Conservation (phyloP, 2,329 filamentous ascomycete genomes). For the Aspergillus sp. region DNA sequence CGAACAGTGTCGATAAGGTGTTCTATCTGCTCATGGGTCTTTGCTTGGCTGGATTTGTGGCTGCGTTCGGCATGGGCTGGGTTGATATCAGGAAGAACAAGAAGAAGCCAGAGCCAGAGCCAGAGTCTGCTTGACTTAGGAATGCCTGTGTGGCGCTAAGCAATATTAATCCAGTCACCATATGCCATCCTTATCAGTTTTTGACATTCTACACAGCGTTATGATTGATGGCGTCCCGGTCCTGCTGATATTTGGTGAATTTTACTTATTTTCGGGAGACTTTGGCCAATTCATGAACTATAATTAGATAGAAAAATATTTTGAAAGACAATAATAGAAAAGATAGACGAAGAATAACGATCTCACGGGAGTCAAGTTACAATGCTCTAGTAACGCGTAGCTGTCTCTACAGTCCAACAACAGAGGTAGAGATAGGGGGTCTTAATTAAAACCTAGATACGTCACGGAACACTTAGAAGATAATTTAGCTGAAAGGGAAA, state of each 20-base stretch:
- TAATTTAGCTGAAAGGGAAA: not conserved
- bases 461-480: too few relatives aligned
- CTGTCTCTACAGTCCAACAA: not conserved
- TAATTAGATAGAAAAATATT: too few relatives aligned
- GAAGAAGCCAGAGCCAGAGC: not conserved
- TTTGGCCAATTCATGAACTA: too few relatives aligned
- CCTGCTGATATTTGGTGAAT: too few relatives aligned
- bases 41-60: conserved; percentile 13
- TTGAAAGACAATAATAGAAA: too few relatives aligned
- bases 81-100: conserved; percentile 23
- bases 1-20: conserved; percentile 23
- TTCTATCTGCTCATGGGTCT: conserved; percentile 26
- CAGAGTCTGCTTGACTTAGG: not conserved
- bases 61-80: conserved; percentile 29
- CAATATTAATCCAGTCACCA: too few relatives aligned
- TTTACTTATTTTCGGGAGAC: too few relatives aligned
- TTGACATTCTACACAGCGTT: not conserved
- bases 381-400: not conserved
- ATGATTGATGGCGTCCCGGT: too few relatives aligned
- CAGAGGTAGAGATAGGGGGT: not conserved
- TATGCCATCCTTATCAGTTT: too few relatives aligned
- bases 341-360: too few relatives aligned
- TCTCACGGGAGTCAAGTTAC: too few relatives aligned
- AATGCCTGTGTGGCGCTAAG: not conserved
- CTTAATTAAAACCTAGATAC: not conserved